Evolutionary conservation across 257 asterid genomes (phyloP).

Genomic region (Primulina eburnea): DNA sequence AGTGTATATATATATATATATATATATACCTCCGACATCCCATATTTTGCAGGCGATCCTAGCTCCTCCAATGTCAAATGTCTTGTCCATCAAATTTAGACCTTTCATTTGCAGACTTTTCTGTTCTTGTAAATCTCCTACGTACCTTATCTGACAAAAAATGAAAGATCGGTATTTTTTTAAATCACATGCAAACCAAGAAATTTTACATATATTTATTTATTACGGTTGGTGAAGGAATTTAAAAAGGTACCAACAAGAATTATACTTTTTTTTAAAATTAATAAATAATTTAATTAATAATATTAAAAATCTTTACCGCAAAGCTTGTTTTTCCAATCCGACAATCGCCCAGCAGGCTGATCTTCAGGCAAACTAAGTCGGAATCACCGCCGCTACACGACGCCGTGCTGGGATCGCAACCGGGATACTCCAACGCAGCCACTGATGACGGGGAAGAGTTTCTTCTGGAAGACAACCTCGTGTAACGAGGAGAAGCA

Average conservation of each 20-base stretch:
- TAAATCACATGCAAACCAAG: neutral
- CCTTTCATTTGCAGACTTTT: constrained; percentile 73
- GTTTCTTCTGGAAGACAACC: constrained; percentile 36
- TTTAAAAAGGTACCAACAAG: neutral
- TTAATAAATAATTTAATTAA: neutral
- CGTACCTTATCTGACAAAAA: constrained; percentile 57
- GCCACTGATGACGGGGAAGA: constrained; percentile 22
- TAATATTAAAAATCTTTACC: constrained; percentile 30
- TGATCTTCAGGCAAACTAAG: constrained; percentile 79
- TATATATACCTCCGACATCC: constrained; percentile 80
- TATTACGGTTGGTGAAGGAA: neutral
- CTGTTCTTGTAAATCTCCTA: constrained; percentile 75
- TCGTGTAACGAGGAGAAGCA: constrained; percentile 36
- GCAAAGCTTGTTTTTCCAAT: constrained; percentile 87
- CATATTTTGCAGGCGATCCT: constrained; percentile 77
- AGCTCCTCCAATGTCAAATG: constrained; percentile 59
- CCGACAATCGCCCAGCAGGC: constrained; percentile 83
- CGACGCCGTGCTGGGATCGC: constrained; percentile 28
- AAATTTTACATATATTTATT: no score
- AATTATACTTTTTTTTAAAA: no score
- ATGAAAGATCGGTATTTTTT: neutral
- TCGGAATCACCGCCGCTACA: constrained; percentile 59
- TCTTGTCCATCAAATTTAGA: constrained; percentile 71
- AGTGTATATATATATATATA: no score
- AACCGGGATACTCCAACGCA: constrained; percentile 8